Evolutionary conservation across 768 basidiomycete genomes (phyloP).

Genomic region (Pulveroboletus ravenelii): DNA sequence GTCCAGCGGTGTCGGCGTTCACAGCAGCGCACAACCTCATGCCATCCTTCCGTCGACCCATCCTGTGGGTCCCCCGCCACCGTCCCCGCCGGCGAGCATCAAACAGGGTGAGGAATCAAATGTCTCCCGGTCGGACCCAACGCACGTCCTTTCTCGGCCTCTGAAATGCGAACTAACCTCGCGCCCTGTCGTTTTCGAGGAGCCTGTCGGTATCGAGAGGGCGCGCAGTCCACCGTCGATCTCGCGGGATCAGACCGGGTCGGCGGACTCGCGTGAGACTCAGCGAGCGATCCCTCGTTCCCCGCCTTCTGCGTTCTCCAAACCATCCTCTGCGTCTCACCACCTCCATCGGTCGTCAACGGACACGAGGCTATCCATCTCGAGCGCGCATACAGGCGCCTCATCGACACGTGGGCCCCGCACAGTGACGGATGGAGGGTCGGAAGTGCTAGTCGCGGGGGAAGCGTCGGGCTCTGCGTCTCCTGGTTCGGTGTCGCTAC

Average conservation of each 20-base stretch:
- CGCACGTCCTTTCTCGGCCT: constrained; percentile 25
- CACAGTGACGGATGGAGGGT: constrained; percentile 14
- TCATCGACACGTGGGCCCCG: constrained; percentile 17
- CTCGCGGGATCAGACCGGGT: constrained; percentile 24
- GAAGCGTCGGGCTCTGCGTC: constrained; percentile 16
- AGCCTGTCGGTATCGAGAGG: constrained; percentile 24
- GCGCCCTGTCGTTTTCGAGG: constrained; percentile 33
- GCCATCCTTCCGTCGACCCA: neutral
- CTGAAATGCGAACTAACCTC: constrained; percentile 17
- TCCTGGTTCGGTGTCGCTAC: constrained; percentile 13
- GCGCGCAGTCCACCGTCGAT: constrained; percentile 15
- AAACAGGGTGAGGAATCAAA: constrained; percentile 16
- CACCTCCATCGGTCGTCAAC: constrained; percentile 45
- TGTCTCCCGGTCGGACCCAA: constrained; percentile 21
- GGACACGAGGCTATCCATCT: constrained; percentile 41
- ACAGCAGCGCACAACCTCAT: neutral
- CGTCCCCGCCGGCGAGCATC: constrained; percentile 47
- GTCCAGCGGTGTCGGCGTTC: constrained; percentile 16
- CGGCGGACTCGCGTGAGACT: constrained; percentile 28
- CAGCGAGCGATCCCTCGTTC: constrained; percentile 16
- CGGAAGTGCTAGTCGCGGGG: constrained; percentile 19
- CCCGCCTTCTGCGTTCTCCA: constrained; percentile 19
- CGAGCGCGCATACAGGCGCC: constrained; percentile 20
- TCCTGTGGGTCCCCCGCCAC: constrained; percentile 51
- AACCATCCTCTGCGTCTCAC: constrained; percentile 11